Evolutionary conservation across 2,329 filamentous ascomycete genomes (phyloP), one percentile per base, ranked within the genome.

Genomic region (Cladosporium sp.): DNA sequence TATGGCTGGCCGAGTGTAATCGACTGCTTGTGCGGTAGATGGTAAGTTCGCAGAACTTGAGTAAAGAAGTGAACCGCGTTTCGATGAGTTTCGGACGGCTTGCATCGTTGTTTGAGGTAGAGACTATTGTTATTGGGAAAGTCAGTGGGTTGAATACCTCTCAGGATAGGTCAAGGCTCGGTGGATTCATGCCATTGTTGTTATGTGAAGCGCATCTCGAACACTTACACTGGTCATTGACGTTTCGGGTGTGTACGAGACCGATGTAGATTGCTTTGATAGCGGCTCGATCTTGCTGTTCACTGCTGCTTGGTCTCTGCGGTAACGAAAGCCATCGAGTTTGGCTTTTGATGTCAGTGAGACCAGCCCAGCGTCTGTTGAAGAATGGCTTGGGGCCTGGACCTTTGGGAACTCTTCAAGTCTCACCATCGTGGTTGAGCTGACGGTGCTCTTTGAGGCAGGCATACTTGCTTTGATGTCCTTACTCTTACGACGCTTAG

Each of bases 401-500:
- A 6, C 7, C 13, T 10, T 20, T 5, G 7, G 17, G 12, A 3
- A 13, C 3, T 44, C 6, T 15, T 36, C 15, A 28, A 25, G 15
- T 19, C 25, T 25, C 25, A 15, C 25, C 24, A 19, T 45, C 19
- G 8, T 19, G 40, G 37, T 57, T 51, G 55, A 20, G 7, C n/a
- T 24, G 45, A 28, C 36, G 24, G 37, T 55, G 28, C 39, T 35
- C 22, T 63, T 63, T n/a, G 53, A 51, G 17, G 56, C 51, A 15
- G 49, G 13, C 53, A 62, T 57, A 20, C 25, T 49, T 22, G 59
- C 35, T 9, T 61, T 35, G 28, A 64, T 34, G 37, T 42, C 60
- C 20, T 57, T 58, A 19, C 55, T 61, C n/a, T 57, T 60, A 25
- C 53, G 57, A 13, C 62, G 61, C 51, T 64, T 64, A 15, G 22